Percentiles rank a stretch among this genome's conserved stretches.
phyloP scores from a whole-genome alignment of 2,329 filamentous ascomycete species.

The Huntiella abstrusa region DNA sequence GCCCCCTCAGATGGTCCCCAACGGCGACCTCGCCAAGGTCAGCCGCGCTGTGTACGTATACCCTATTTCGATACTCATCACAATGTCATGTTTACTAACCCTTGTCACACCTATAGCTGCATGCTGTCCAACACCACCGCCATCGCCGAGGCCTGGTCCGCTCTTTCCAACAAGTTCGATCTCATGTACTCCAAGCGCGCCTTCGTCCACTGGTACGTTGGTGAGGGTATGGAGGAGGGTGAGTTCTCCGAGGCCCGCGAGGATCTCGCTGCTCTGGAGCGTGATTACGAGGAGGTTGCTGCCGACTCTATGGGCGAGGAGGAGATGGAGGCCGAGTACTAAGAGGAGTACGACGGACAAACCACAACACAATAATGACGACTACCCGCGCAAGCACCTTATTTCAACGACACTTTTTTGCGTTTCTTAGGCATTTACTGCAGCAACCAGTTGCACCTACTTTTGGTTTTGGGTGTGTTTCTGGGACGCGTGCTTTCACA shows the following conservation, averaged over 20 bases:
- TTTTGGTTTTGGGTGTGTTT: not conserved
- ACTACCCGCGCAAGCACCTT: conserved; percentile 5
- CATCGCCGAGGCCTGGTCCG: conserved; percentile 95
- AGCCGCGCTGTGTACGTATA: conserved; percentile 82
- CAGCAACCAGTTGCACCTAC: conserved; percentile 2
- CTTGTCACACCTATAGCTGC: conserved; percentile 37
- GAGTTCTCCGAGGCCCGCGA: conserved; percentile 99
- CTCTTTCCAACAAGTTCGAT: conserved; percentile 94
- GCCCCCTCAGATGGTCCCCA: conserved; percentile 85
- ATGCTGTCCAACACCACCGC: conserved; percentile 99
- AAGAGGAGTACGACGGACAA: conserved; percentile 20
- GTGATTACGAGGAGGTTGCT: conserved; percentile 97
- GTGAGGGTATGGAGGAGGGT: conserved; percentile 99
- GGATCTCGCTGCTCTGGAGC: conserved; percentile 92
- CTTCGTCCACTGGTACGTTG: conserved; percentile 99
- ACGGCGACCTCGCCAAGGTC: conserved; percentile 93
- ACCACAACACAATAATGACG: conserved; percentile 4
- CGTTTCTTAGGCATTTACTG: conserved; percentile 1
- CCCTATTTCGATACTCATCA: not conserved
- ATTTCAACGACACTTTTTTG: conserved; percentile 3
- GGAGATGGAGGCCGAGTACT: conserved; percentile 83
- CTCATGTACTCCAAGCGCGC: conserved; percentile 99
- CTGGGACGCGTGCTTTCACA: not conserved
- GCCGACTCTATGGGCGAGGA: conserved; percentile 83
- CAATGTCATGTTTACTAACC: not conserved